Base-by-base conservation (phyloP, 108 stramenopile species). In the Schizochytrium sp. region DNA sequence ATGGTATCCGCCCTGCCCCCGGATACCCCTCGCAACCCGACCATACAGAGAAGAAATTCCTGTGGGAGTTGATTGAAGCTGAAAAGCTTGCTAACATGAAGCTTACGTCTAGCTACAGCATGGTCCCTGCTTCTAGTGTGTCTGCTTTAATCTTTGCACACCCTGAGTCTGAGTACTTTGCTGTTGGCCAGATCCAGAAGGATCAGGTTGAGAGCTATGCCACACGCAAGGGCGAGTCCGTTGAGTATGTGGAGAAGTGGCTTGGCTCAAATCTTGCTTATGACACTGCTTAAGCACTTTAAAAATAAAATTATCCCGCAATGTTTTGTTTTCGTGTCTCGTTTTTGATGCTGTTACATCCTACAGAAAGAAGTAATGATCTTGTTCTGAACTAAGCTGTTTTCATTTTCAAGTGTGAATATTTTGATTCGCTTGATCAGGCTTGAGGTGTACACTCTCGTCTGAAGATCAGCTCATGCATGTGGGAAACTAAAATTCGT, bases 1-100 rank as follows among this genome's bases (percentile, higher is more conserved):
- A 98, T 64, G 99, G 99, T 50, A 98, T 99, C 89, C 96, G 99
- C 56, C 99, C 99, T 53, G 99, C 99, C 44, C 99, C 99, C 40
- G 99, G 99, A 12, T 99, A 99, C 90, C 99, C 99, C 61, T 96
- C 97, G 15, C 99, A 99, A 90, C 99, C 99, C 28, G 99, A 99
- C 90, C 99, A 99, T 94, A 99, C 99, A 17, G 99, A 99, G 93
- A 99, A 99, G 94, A 87, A 88, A 2, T 96, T 97, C 46, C 97
- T 99, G 98, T 99, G 99, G 98, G 93, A 97, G 72, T 73, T 96
- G 38, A 95, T 99, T 61, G 94, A 98, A 89, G 98, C 97, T 3
- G 72, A 96, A 90, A 97, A 99, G 89, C 93, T 95, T 49, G 95
- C 98, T 5, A 97, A 98, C 47, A 98, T 99, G 64, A 87, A 91